Evolutionary conservation across 768 basidiomycete species (phyloP).

Genomic region (Rhizopogon sp.): DNA sequence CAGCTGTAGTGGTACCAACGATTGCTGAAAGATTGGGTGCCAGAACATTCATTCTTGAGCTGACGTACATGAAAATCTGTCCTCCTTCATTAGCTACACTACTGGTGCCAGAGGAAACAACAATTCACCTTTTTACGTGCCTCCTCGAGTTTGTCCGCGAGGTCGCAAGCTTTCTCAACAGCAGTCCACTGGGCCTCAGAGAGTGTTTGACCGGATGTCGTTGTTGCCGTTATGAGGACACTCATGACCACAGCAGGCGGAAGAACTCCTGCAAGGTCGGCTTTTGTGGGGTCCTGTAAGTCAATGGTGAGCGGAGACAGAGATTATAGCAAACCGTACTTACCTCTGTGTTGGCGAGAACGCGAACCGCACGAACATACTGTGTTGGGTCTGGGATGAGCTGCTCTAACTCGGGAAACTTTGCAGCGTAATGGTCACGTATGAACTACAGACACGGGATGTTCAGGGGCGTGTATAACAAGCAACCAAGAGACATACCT

Average conservation of each 20-base stretch:
- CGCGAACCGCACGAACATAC: conserved; percentile 89
- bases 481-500: conserved; percentile 42
- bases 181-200: conserved; percentile 69
- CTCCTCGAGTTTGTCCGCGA: conserved; percentile 84
- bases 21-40: conserved; percentile 98
- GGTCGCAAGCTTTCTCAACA: conserved; percentile 81
- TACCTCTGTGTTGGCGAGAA: conserved; percentile 80
- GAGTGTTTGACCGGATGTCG: conserved; percentile 75
- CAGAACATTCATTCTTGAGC: conserved; percentile 96
- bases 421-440: conserved; percentile 91
- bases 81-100: background rate
- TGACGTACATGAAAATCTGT: conserved; percentile 98
- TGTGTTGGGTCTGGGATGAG: conserved; percentile 87
- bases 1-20: conserved; percentile 97
- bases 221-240: conserved; percentile 93
- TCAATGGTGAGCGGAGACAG: conserved; percentile 1
- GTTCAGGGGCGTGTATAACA: conserved; percentile 6
- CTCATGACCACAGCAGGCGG: conserved; percentile 92
- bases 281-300: conserved; percentile 78
- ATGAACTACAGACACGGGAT: conserved; percentile 63
- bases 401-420: conserved; percentile 96
- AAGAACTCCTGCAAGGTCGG: conserved; percentile 71
- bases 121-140: conserved; percentile 74
- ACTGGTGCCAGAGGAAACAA: conserved; percentile 1
- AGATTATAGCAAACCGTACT: conserved; percentile 8